Percentiles rank a stretch among this genome's conserved stretches.
phyloP scores from a whole-genome alignment of 192 early-diverging fungal species.

The Mortierella alpina region DNA sequence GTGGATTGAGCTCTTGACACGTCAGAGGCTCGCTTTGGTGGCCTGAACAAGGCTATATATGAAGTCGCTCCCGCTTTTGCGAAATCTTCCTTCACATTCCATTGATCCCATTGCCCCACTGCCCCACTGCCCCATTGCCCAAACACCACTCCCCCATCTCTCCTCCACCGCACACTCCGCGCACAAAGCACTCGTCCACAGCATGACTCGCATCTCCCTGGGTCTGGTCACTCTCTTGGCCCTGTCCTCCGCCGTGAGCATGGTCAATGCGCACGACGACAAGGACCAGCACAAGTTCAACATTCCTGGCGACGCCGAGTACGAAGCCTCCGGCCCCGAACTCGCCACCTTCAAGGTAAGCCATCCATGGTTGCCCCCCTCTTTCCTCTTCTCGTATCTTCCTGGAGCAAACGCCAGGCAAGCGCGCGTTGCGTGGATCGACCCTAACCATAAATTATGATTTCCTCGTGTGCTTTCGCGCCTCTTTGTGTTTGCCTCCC shows the following conservation, averaged over 20 bases:
- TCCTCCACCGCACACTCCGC: not conserved
- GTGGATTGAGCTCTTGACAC: constrained; percentile 15
- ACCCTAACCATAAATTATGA: no score
- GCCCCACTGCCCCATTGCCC: not conserved
- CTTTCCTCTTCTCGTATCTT: no score
- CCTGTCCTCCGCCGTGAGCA: constrained; percentile 47
- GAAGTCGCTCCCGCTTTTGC: not conserved
- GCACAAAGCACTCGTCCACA: not conserved
- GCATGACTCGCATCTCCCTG: constrained; percentile 45
- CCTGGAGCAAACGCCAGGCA: no score
- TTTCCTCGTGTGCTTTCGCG: not conserved
- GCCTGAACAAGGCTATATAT: not conserved
- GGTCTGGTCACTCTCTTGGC: constrained; percentile 44
- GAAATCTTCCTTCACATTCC: constrained; percentile 10
- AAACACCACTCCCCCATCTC: not conserved
- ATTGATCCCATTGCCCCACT: not conserved
- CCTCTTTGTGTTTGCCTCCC: not conserved
- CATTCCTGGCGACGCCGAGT: constrained; percentile 36
- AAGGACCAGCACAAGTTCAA: constrained; percentile 38
- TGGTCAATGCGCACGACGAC: constrained; percentile 49
- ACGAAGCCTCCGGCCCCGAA: not conserved
- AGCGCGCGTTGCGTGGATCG: no score
- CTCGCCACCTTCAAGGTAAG: constrained; percentile 43
- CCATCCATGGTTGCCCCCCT: not conserved
- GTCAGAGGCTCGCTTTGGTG: constrained; percentile 3